Evolutionary conservation across 306 rosid genomes (phyloP).

Genomic region (apple (Malus domestica)): ASM211411v1 NC_041793.1:29469501-29470000

Average conservation of each 20-base stretch:
- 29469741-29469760: background rate
- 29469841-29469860: slow-evolving; percentile 30
- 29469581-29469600: background rate
- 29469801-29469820: background rate
- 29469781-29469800: background rate
- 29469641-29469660: background rate
- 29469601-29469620: background rate
- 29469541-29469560: too few species aligned
- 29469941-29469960: slow-evolving; percentile 14
- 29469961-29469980: background rate
- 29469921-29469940: slow-evolving; percentile 26
- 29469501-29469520: background rate
- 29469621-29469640: background rate
- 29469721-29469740: background rate
- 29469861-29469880: slow-evolving; percentile 35
- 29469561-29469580: too few species aligned
- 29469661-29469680: background rate
- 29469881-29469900: slow-evolving; percentile 21
- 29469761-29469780: background rate
- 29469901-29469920: slow-evolving; percentile 39
- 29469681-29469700: background rate
- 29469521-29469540: background rate
- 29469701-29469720: too few species aligned
- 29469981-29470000: slow-evolving; percentile 12
- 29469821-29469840: background rate